A percentile compares a stretch with the other conserved stretches of the same genome.
Evolutionary conservation across 2,329 filamentous ascomycete genomes (phyloP).

Genomic region (Alternaria conjuncta): DNA sequence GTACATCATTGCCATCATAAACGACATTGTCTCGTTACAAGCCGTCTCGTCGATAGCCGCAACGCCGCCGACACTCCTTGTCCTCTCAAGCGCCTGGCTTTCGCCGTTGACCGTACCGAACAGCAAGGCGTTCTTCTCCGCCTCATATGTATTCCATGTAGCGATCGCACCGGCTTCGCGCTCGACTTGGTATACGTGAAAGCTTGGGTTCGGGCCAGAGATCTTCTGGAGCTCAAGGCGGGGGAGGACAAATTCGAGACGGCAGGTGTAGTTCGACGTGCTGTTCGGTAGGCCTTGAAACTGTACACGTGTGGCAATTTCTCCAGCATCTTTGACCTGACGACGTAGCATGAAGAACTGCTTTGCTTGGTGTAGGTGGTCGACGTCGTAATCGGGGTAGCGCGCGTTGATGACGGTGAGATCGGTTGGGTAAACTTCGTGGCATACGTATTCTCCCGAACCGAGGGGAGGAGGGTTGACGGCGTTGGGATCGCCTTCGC

Average conservation of each 20-base stretch:
- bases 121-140: constrained; percentile 3
- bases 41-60: constrained; percentile 21
- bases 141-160: constrained; percentile 33
- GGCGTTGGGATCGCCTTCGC: not conserved
- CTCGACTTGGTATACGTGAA: constrained; percentile 35
- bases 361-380: constrained; percentile 24
- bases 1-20: constrained; percentile 37
- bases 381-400: constrained; percentile 29
- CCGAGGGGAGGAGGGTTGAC: not conserved
- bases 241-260: constrained; percentile 37
- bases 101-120: constrained; percentile 36
- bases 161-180: constrained; percentile 18
- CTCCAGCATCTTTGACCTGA: constrained; percentile 23
- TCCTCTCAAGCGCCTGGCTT: constrained; percentile 16
- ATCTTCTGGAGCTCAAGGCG: constrained; percentile 13
- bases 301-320: constrained; percentile 36
- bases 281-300: constrained; percentile 18
- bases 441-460: constrained; percentile 21
- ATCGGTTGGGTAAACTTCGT: constrained; percentile 27
- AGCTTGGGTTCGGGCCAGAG: constrained; percentile 28
- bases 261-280: constrained; percentile 24
- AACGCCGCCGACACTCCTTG: constrained; percentile 22
- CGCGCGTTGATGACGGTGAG: constrained; percentile 36
- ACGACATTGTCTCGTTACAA: constrained; percentile 39
- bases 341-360: constrained; percentile 41